Percentiles rank a stretch among this genome's conserved stretches.
Conservation (phyloP, 345 rosid species). For the Brassica carinata region DNA sequence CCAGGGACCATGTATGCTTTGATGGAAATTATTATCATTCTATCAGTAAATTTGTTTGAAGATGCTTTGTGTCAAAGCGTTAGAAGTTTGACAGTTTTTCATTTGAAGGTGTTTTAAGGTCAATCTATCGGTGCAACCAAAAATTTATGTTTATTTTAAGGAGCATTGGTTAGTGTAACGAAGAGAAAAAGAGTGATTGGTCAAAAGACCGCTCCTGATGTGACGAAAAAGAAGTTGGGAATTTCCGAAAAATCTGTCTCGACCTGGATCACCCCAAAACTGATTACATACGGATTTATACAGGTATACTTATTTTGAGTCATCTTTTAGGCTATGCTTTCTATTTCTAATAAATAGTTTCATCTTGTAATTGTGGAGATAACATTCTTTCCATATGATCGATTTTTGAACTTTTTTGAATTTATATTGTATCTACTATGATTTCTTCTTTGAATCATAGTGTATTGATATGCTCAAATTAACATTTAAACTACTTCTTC, state of each 20-base stretch:
- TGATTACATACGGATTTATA: too few species aligned
- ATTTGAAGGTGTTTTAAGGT: not conserved
- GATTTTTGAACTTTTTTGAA: too few species aligned
- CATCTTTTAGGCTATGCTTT: too few species aligned
- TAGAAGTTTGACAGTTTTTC: not conserved
- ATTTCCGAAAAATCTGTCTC: not conserved
- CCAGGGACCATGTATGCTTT: slow-evolving; percentile 36
- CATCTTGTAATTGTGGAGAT: too few species aligned
- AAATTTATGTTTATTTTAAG: not conserved
- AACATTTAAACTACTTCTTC: too few species aligned
- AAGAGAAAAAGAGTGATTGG: not conserved
- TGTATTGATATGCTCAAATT: too few species aligned
- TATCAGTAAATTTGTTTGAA: slow-evolving; percentile 13
- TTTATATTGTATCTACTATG: too few species aligned
- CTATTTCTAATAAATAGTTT: too few species aligned
- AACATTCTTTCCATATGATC: too few species aligned
- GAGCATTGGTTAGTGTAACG: not conserved
- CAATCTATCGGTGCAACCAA: too few species aligned
- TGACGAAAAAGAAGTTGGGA: not conserved
- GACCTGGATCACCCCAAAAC: not conserved
- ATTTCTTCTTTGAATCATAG: too few species aligned
- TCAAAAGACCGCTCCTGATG: not conserved
- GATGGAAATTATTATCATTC: slow-evolving; percentile 24
- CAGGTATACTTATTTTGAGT: too few species aligned
- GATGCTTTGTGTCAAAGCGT: not conserved